phyloP scores from a whole-genome alignment of 257 asterid species.

The Primulina tabacum region DNA sequence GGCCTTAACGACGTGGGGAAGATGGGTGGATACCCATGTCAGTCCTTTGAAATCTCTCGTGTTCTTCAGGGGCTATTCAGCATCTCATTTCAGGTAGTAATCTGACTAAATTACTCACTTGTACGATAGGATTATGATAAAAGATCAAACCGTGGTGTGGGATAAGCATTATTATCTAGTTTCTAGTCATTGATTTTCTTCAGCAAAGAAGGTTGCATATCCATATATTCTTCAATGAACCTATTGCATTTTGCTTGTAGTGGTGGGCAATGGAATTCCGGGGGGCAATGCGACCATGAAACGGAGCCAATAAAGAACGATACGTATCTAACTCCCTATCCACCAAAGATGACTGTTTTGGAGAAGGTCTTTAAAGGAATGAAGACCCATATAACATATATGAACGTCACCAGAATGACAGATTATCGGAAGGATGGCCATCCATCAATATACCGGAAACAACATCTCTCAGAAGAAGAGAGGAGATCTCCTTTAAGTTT shows the following conservation, averaged over 20 bases:
- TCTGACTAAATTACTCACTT: neutral
- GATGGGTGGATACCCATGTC: conserved; percentile 64
- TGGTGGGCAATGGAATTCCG: conserved; percentile 82
- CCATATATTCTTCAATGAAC: neutral
- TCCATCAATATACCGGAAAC: conserved; percentile 59
- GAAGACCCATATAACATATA: conserved; percentile 54
- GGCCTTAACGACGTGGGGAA: conserved; percentile 74
- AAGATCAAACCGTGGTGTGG: too few species aligned
- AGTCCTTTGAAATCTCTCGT: conserved; percentile 48
- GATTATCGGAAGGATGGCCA: conserved; percentile 74
- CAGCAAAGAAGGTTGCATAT: neutral
- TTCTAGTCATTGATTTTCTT: neutral
- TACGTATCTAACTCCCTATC: conserved; percentile 48
- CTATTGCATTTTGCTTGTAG: conserved; percentile 29
- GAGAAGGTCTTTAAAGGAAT: conserved; percentile 50
- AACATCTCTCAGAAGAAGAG: conserved; percentile 34
- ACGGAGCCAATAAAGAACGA: conserved; percentile 69
- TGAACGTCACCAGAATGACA: conserved; percentile 58
- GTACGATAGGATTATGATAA: too few species aligned
- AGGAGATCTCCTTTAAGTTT: conserved; percentile 33
- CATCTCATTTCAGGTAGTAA: conserved; percentile 64
- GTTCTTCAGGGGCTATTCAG: conserved; percentile 68
- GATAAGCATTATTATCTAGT: too few species aligned
- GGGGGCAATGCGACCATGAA: conserved; percentile 67
- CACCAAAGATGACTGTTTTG: conserved; percentile 51